Evolutionary conservation across 2,329 filamentous ascomycete genomes (phyloP).

Genomic region (Ceratocystis huliohia): DNA sequence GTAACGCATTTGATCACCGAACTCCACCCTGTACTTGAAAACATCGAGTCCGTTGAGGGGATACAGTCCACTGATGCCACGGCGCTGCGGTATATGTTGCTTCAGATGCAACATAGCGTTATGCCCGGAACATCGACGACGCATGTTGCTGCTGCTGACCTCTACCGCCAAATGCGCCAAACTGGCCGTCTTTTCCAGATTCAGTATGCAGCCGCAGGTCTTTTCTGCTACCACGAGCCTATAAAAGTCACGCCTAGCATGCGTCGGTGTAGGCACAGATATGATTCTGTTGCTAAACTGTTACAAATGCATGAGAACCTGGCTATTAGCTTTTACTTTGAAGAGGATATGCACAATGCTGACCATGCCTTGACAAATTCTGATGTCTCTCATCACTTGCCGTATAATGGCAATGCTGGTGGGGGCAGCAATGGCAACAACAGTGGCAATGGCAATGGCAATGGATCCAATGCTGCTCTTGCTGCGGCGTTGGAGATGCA

Average conservation of each 20-base stretch:
- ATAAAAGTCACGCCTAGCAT: constrained; percentile 35
- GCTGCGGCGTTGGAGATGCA: constrained; percentile 8
- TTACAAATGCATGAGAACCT: constrained; percentile 31
- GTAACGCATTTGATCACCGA: constrained; percentile 31
- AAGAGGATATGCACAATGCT: constrained; percentile 34
- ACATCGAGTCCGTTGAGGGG: constrained; percentile 30
- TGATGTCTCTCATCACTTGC: constrained; percentile 11
- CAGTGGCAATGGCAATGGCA: background rate
- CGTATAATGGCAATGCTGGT: background rate
- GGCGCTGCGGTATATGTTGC: constrained; percentile 32
- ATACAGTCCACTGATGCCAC: constrained; percentile 29
- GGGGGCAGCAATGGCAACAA: background rate
- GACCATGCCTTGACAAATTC: constrained; percentile 27
- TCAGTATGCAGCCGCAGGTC: constrained; percentile 30
- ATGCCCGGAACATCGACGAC: constrained; percentile 29
- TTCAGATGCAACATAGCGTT: constrained; percentile 31
- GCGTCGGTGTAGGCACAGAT: constrained; percentile 33
- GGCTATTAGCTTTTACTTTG: constrained; percentile 32
- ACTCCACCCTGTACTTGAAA: constrained; percentile 29
- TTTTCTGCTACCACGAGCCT: constrained; percentile 34
- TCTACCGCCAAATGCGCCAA: constrained; percentile 30
- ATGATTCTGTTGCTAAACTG: constrained; percentile 30
- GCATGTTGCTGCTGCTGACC: constrained; percentile 29
- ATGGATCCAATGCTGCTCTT: background rate
- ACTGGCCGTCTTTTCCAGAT: constrained; percentile 30